These are phyloP conservation scores for Mycena rosella DNA, from an alignment of 768 basidiomycete genomes.

Conservation along the genomic window DNA sequence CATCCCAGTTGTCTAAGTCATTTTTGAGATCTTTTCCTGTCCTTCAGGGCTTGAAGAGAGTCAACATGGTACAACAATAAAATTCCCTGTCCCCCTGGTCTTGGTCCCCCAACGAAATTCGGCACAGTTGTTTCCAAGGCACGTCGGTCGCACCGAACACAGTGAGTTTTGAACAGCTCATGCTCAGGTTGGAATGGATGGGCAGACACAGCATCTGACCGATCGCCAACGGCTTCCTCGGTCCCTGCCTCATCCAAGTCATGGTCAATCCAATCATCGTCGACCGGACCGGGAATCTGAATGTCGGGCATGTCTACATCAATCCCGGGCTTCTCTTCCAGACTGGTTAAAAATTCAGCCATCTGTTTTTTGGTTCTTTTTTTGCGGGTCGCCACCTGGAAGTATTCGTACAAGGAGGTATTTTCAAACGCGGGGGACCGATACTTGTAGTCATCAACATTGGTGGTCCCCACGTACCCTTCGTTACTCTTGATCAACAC, in stretches of 20 bases:
- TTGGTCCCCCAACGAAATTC: constrained; percentile 46
- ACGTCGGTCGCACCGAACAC: neutral
- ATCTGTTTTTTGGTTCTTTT: no score
- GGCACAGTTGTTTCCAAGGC: no score
- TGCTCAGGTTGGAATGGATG: neutral
- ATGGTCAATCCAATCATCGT: neutral
- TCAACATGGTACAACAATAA: constrained; percentile 38
- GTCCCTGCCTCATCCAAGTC: neutral
- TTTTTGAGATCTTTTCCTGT: constrained; percentile 37
- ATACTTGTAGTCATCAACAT: no score
- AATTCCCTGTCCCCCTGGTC: constrained; percentile 48
- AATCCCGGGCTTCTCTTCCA: neutral
- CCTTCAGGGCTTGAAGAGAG: constrained; percentile 46
- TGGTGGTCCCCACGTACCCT: no score
- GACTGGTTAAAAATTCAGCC: neutral
- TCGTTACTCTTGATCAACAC: no score
- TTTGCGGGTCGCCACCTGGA: no score
- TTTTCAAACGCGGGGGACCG: no score
- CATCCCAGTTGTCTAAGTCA: constrained; percentile 42
- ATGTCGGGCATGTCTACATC: no score
- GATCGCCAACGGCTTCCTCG: neutral
- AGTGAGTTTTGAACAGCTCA: neutral
- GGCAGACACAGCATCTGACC: neutral
- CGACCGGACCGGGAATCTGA: neutral
- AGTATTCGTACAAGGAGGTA: no score